phyloP scores from a whole-genome alignment of 108 stramenopile genomes.

The Nitzschia sp. region DNA sequence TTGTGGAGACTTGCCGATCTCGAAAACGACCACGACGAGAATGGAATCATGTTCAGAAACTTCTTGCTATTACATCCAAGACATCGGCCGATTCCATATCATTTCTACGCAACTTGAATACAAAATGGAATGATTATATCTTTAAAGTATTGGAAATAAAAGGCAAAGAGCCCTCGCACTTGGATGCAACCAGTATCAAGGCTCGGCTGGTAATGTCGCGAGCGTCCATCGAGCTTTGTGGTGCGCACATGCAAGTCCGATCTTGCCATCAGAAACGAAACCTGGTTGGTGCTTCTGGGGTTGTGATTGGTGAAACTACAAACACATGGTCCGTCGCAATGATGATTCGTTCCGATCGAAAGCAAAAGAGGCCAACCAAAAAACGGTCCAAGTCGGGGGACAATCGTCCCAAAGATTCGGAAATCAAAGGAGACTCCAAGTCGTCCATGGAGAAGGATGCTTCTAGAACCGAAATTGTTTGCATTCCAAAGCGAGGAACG shows the following conservation, averaged over 20 bases:
- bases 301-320: constrained; percentile 31
- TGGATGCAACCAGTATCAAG: not conserved
- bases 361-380: not conserved
- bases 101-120: constrained; percentile 24
- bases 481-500: constrained; percentile 30
- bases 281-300: constrained; percentile 22
- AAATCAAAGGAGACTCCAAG: too few relatives aligned
- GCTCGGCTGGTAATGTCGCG: not conserved
- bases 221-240: constrained; percentile 21
- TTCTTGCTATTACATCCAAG: not conserved
- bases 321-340: constrained; percentile 32
- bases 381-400: not conserved
- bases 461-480: constrained; percentile 10
- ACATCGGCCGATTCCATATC: not conserved
- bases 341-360: not conserved
- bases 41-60: constrained; percentile 20
- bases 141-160: not conserved
- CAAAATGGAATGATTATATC: constrained; percentile 32
- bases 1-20: not conserved
- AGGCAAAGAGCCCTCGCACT: not conserved
- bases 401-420: too few relatives aligned
- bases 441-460: too few relatives aligned
- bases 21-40: constrained; percentile 10
- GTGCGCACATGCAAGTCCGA: constrained; percentile 30
- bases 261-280: constrained; percentile 12